Evolutionary conservation across 148 eudicot genomes (phyloP).

Genomic region (Heliosperma pusillum): DNA sequence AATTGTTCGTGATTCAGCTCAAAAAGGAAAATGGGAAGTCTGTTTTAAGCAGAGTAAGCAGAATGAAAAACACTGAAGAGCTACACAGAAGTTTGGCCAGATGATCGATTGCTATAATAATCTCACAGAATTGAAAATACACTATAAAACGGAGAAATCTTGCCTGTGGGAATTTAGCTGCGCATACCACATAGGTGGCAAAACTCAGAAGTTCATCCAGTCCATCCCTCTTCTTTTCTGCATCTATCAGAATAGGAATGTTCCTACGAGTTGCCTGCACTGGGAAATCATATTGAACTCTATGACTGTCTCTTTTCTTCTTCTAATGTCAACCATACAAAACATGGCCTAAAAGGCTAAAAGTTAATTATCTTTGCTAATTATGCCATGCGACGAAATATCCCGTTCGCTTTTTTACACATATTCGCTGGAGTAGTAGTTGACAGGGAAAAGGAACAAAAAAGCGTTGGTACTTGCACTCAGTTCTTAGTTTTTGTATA

Average conservation of each 20-base stretch:
- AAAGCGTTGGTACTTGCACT: too few species aligned
- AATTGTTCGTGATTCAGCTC: neutral
- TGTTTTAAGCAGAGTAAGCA: neutral
- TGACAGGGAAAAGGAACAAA: too few species aligned
- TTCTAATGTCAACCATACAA: neutral
- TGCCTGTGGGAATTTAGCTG: slow-evolving; percentile 88
- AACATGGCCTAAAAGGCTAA: neutral
- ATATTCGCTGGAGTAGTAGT: too few species aligned
- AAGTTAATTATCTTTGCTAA: too few species aligned
- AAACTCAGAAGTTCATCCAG: slow-evolving; percentile 68
- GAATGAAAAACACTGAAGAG: neutral
- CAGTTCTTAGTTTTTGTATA: too few species aligned
- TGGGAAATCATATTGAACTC: slow-evolving; percentile 39
- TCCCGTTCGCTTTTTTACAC: too few species aligned
- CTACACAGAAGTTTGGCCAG: neutral
- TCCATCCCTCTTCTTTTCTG: slow-evolving; percentile 80
- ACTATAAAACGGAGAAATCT: slow-evolving; percentile 13
- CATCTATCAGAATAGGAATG: slow-evolving; percentile 88
- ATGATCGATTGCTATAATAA: neutral
- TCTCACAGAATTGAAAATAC: neutral
- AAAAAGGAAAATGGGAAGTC: neutral
- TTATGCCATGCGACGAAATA: too few species aligned
- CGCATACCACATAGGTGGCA: slow-evolving; percentile 71
- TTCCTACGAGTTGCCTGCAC: slow-evolving; percentile 74
- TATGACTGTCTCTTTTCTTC: slow-evolving; percentile 15